Evolutionary conservation across 192 early-diverging fungal genomes (phyloP).

Genomic region (Coemansia sp.): DNA sequence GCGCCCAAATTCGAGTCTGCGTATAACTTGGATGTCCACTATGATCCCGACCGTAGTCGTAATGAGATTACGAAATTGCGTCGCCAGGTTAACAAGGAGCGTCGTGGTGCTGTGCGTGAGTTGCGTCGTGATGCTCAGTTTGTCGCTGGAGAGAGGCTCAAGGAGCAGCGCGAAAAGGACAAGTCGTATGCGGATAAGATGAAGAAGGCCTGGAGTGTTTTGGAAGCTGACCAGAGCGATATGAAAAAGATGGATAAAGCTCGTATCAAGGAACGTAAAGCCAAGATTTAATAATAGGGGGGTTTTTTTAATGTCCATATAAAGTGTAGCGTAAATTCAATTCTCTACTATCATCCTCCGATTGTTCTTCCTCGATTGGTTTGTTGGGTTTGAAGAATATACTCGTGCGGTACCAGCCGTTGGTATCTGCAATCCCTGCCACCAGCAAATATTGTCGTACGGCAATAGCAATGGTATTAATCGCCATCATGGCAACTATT

Average conservation of each 20-base stretch:
- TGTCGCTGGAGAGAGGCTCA: slow-evolving; percentile 71
- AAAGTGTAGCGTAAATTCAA: not conserved
- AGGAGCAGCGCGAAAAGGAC: slow-evolving; percentile 77
- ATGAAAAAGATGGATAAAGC: slow-evolving; percentile 65
- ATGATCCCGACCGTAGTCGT: slow-evolving; percentile 79
- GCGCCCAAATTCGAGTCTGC: slow-evolving; percentile 89
- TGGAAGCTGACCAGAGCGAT: slow-evolving; percentile 84
- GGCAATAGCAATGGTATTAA: not conserved
- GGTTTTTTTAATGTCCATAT: not conserved
- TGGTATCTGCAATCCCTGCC: not conserved
- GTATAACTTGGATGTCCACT: slow-evolving; percentile 85
- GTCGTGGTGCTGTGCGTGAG: slow-evolving; percentile 93
- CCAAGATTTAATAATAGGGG: slow-evolving; percentile 21
- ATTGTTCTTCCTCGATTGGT: not conserved
- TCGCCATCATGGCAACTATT: not conserved
- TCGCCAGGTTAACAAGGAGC: slow-evolving; percentile 86
- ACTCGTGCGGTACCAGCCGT: slow-evolving; percentile 13
- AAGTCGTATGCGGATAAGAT: slow-evolving; percentile 84
- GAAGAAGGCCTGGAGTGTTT: slow-evolving; percentile 80
- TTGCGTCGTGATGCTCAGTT: slow-evolving; percentile 93
- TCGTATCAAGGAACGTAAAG: slow-evolving; percentile 60
- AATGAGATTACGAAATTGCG: slow-evolving; percentile 76
- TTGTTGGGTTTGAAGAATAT: slow-evolving; percentile 13
- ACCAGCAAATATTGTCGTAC: slow-evolving; percentile 18
- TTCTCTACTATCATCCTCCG: not conserved